Conservation (phyloP, 108 stramenopile species). For the Schizochytrium sp. region DNA sequence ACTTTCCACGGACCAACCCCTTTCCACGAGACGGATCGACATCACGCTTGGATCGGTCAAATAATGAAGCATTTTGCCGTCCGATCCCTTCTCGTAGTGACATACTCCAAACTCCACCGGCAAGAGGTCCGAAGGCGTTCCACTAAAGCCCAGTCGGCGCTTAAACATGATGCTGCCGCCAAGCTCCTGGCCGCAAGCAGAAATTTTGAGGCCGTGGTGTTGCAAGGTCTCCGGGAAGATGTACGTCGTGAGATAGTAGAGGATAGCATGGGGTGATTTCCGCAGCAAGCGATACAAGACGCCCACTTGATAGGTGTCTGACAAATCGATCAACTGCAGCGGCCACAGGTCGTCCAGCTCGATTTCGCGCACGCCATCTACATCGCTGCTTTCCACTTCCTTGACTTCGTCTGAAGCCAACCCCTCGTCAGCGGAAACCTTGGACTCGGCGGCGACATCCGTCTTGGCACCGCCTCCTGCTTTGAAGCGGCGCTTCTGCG, state of each 20-base stretch:
- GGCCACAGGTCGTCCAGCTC: slow-evolving; percentile 43
- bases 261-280: slow-evolving; percentile 31
- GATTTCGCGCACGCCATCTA: neutral
- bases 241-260: slow-evolving; percentile 40
- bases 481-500: neutral
- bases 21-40: neutral
- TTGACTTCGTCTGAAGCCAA: neutral
- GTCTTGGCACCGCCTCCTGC: slow-evolving; percentile 9
- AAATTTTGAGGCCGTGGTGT: slow-evolving; percentile 42
- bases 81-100: slow-evolving; percentile 43
- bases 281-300: slow-evolving; percentile 33
- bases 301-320: slow-evolving; percentile 41
- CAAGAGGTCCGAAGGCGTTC: slow-evolving; percentile 92
- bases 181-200: slow-evolving; percentile 51
- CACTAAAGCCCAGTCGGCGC: slow-evolving; percentile 87
- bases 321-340: slow-evolving; percentile 40
- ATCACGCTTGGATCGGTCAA: slow-evolving; percentile 36
- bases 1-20: neutral
- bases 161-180: slow-evolving; percentile 94
- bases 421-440: neutral
- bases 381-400: neutral
- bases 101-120: slow-evolving; percentile 79
- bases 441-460: neutral
- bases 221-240: slow-evolving; percentile 53
- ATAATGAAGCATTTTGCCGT: slow-evolving; percentile 43